Conservation (phyloP, 1,139 yeast genomes). For the Geotrichum reessii region DNA sequence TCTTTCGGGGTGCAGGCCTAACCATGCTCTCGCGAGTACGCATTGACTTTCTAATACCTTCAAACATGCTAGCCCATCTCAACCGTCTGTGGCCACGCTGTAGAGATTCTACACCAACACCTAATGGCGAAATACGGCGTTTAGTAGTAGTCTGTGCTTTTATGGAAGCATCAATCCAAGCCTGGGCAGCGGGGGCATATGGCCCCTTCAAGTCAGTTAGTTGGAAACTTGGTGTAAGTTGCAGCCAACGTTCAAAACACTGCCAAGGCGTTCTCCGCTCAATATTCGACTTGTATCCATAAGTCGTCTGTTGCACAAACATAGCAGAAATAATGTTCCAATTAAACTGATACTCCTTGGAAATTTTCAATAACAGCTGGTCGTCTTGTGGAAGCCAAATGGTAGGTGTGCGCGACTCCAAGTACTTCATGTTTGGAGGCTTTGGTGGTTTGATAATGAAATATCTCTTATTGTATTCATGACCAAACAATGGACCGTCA, state of each 20-base stretch:
- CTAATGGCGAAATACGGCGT: slow-evolving; percentile 82
- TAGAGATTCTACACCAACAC: slow-evolving; percentile 84
- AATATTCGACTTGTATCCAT: slow-evolving; percentile 73
- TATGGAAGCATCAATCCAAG: slow-evolving; percentile 88
- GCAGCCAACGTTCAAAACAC: slow-evolving; percentile 93
- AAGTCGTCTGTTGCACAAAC: slow-evolving; percentile 58
- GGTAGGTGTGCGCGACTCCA: slow-evolving; percentile 81
- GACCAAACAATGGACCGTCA: slow-evolving; percentile 22
- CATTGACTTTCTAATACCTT: slow-evolving; percentile 86
- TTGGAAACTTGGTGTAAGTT: slow-evolving; percentile 81
- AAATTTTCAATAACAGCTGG: slow-evolving; percentile 67
- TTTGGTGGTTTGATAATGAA: slow-evolving; percentile 53
- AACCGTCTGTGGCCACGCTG: slow-evolving; percentile 87
- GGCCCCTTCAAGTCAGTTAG: slow-evolving; percentile 83
- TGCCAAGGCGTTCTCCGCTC: slow-evolving; percentile 98
- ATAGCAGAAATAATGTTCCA: slow-evolving; percentile 90
- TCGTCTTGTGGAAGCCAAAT: slow-evolving; percentile 97
- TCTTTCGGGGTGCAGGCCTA: slow-evolving; percentile 43
- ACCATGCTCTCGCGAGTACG: slow-evolving; percentile 74
- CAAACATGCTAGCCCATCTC: slow-evolving; percentile 96
- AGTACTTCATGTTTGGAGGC: slow-evolving; percentile 76
- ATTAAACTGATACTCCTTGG: slow-evolving; percentile 81
- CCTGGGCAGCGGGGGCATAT: slow-evolving; percentile 76
- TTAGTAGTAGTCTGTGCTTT: slow-evolving; percentile 82
- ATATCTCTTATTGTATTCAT: slow-evolving; percentile 25